Conservation (phyloP, 176 grass and related monocot species). For the Ananas comosus region DNA sequence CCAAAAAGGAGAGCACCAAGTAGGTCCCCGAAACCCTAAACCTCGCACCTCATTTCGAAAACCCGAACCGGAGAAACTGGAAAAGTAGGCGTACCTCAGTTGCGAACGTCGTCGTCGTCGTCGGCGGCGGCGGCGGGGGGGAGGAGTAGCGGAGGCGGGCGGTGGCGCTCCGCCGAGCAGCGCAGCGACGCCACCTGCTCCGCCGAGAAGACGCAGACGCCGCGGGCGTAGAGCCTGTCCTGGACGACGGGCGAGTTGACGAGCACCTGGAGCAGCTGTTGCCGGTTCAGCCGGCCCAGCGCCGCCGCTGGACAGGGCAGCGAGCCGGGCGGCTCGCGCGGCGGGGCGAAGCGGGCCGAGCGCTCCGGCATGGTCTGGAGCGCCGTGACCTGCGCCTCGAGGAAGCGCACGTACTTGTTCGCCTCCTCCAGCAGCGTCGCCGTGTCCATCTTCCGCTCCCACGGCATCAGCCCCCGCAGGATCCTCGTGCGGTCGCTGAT, state of each 20-base stretch:
- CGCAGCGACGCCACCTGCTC: slow-evolving; percentile 8
- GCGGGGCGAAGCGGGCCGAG: neutral
- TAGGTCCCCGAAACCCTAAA: neutral
- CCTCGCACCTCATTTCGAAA: neutral
- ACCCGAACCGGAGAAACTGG: neutral
- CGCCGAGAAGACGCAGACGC: slow-evolving; percentile 14
- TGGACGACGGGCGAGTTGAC: slow-evolving; percentile 21
- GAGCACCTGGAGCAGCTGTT: slow-evolving; percentile 21
- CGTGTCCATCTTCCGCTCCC: slow-evolving; percentile 21
- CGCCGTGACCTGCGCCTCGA: slow-evolving; percentile 15
- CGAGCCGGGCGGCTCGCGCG: neutral
- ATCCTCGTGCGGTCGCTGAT: slow-evolving; percentile 18
- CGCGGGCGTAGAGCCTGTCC: slow-evolving; percentile 14
- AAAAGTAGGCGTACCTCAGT: neutral
- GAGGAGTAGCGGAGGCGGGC: neutral
- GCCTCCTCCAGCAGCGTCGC: slow-evolving; percentile 18
- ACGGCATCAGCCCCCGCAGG: slow-evolving; percentile 20
- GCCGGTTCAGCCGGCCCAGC: slow-evolving; percentile 14
- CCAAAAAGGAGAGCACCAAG: no score
- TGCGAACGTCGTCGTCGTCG: neutral
- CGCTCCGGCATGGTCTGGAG: slow-evolving; percentile 8
- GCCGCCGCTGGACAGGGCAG: neutral
- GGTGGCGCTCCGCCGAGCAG: neutral
- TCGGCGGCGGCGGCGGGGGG: neutral
- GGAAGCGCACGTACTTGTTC: slow-evolving; percentile 21